phyloP scores from a whole-genome alignment of 2,329 filamentous ascomycete genomes.

The Aspergillus piperis region DNA sequence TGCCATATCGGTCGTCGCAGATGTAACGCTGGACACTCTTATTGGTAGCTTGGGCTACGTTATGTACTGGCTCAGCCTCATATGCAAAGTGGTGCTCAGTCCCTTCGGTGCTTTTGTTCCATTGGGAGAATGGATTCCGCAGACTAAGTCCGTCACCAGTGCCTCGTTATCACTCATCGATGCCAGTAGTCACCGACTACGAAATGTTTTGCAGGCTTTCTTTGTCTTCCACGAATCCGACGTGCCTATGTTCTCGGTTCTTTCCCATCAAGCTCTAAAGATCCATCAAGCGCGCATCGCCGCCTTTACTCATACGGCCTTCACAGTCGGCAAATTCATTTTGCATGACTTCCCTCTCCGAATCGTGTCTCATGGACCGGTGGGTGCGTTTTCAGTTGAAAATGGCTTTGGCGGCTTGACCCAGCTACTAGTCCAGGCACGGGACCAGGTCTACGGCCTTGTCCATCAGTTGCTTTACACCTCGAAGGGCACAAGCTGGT shows the following conservation, averaged over 20 bases:
- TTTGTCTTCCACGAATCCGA: conserved; percentile 56
- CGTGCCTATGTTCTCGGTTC: conserved; percentile 73
- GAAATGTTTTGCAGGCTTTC: conserved; percentile 40
- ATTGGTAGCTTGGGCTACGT: conserved; percentile 64
- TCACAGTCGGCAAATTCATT: conserved; percentile 45
- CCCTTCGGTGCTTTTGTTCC: conserved; percentile 40
- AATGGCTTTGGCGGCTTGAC: conserved; percentile 21
- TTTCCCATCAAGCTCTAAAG: conserved; percentile 70
- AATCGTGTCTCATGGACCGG: conserved; percentile 30
- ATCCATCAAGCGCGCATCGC: conserved; percentile 59
- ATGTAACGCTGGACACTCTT: conserved; percentile 73
- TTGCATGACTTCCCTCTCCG: conserved; percentile 41
- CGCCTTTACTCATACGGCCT: conserved; percentile 44
- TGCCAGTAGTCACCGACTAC: conserved; percentile 43
- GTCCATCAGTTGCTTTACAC: conserved; percentile 23
- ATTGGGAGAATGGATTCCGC: conserved; percentile 37
- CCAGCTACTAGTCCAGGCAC: conserved; percentile 17
- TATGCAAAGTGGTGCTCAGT: conserved; percentile 35
- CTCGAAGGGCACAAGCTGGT: conserved; percentile 30
- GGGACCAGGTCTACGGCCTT: conserved; percentile 26
- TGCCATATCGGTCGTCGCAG: conserved; percentile 71
- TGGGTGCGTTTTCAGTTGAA: conserved; percentile 25
- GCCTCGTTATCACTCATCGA: conserved; percentile 46
- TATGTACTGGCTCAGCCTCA: conserved; percentile 42
- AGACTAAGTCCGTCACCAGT: conserved; percentile 39